Evolutionary conservation across 805 yeast species (phyloP), one percentile per base, ranked within the genome.

Genomic region (Sugiyamaella marilandica): DNA sequence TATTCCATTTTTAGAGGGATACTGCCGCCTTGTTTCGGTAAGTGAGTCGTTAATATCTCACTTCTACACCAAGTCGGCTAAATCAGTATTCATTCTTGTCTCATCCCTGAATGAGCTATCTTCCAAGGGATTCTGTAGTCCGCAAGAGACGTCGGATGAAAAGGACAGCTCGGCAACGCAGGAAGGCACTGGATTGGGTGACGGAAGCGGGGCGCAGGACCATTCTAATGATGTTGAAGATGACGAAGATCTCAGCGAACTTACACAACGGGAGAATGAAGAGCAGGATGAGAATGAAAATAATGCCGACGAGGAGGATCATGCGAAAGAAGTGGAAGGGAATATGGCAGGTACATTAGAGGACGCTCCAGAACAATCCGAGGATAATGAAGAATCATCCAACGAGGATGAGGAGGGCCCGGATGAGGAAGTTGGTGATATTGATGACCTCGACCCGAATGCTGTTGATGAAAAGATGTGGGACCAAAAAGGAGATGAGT

Each of bases 381-480:
- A 75, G 10, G 77, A 75, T 0, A 76, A 75, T 0, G 72, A 69
- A 2, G 75, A 73, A 1, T 74, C 74, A 5, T 81, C 82, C 2
- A 83, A 81, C 0, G 71, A 68, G 2, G 76, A 69, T 1, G 81
- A 84, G 5, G 84, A 86, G 45, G 95, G 87, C 2, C 63, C 87
- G 51, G 97, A 91, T 64, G 97, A 91, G 58, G 92, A 90, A 64
- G 77, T 90, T 41, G 97, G 92, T 58, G 87, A 91, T 62, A 71
- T 92, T 32, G 95, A 87, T 66, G 95, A 89, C 52, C 74, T 85
- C 57, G 98, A 91, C 74, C 96, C 96, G 1, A 88, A 90, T 69
- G 96, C 96, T 2, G 82, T 92, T 47, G 98, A 92, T 66, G 97
- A 92, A 59, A 92, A 89, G 70, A 89, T 89, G 96, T 92, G 98